Base-by-base conservation (phyloP, 2,329 filamentous ascomycete species). In the Penicillium frequentans region DNA sequence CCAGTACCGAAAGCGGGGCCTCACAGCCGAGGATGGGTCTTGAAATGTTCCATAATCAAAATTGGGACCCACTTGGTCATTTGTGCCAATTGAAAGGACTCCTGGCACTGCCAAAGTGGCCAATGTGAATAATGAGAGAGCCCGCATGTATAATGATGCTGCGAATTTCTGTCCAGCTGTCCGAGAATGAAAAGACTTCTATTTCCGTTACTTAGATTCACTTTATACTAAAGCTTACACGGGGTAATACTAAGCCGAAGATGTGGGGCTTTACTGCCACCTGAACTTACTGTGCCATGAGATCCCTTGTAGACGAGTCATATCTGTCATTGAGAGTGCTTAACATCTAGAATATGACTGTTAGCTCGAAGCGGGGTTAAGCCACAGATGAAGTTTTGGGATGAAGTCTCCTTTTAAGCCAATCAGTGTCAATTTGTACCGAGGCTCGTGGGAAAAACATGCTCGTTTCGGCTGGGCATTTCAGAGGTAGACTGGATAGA, bases 1-100 rank as follows among this genome's bases (percentile, higher is more conserved):
- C 75, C 76, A 77, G 62, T 77, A 77, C 47, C 74, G 68, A 33
- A 72, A 73, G 3, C 68, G 61, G 23, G 71, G 70, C 8, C 72
- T 67, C 1, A 70, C 62, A 16, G 64, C 52, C 13, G 61, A 54
- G 0, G 70, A 66, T 9, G 72, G 73, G n/a, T 69, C 55, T 27
- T 65, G 35, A 49, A 75, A 59, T 1, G 59, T 50, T 10, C 59
- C 57, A 26, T 60, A 57, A 16, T 61, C 21, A 8, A 58, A 14
- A 11, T 50, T 23, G 19, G 54, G 45, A 3, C 52, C 43, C 14
- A 57, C 56, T 31, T 61, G 59, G 23, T 61, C 59, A 51, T 61
- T 50, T 46, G 49, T 57, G 24, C 49, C 49, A 10, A 33, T 26
- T 13, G 49, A 37, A 35, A 31, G 19, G 2, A 45, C 49, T 13